These are phyloP conservation scores for Hypoxylon sp. DNA, from an alignment of 2,329 filamentous ascomycete species.

Conservation along the genomic window DNA sequence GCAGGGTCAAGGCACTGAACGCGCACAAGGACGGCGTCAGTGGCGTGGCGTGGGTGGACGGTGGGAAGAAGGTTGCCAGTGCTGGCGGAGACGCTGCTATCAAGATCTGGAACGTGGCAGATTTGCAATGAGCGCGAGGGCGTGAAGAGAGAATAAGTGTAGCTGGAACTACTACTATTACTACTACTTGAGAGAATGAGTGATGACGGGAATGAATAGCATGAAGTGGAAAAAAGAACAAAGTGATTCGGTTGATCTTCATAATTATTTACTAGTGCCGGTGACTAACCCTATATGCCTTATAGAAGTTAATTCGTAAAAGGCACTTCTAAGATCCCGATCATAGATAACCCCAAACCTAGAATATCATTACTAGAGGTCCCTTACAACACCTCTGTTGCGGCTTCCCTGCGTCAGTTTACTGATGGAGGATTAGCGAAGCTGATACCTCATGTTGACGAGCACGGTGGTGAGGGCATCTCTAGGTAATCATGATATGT, in stretches of 20 bases:
- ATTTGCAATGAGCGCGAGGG: slow-evolving; percentile 58
- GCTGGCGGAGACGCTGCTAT: slow-evolving; percentile 89
- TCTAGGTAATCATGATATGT: neutral
- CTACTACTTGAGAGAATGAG: neutral
- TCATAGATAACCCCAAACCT: no score
- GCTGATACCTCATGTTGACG: neutral
- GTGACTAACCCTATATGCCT: neutral
- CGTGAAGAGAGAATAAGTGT: slow-evolving; percentile 5
- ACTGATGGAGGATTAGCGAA: neutral
- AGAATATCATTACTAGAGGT: neutral
- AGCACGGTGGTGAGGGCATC: neutral
- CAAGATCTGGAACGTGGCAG: slow-evolving; percentile 84
- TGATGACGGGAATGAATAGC: slow-evolving; percentile 14
- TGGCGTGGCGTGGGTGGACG: slow-evolving; percentile 83
- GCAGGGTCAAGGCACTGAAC: slow-evolving; percentile 84
- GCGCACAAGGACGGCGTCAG: slow-evolving; percentile 97
- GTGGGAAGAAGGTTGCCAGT: slow-evolving; percentile 76
- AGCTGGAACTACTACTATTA: neutral
- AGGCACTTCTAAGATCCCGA: no score
- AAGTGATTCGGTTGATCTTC: neutral
- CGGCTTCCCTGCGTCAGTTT: no score
- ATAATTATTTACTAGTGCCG: neutral
- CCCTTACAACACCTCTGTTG: no score
- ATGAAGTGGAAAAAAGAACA: neutral
- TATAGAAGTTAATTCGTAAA: neutral